Base-by-base conservation (phyloP, 202 grass and related monocot genomes). In the Setaria italica region DNA sequence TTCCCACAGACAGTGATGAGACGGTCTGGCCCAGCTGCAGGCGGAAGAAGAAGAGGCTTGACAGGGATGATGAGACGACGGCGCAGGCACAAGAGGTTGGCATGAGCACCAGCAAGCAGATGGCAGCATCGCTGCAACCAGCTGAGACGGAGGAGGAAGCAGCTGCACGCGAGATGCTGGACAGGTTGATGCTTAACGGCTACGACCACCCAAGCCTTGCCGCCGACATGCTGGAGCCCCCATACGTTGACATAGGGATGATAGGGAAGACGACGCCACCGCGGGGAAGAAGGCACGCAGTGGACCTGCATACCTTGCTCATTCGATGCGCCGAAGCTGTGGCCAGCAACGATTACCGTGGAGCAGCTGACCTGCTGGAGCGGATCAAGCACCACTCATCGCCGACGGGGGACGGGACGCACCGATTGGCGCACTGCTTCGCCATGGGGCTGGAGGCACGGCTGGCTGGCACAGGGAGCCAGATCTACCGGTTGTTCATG, bases 341-440 rank as follows among this genome's bases (percentile, higher is more conserved):
- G 51, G 81, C 92, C 32, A 86, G 57, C 1, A 82, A 86, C 5
- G 88, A 92, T 30, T 74, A 21, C 11, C 73, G 88, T 1, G 85
- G 77, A 51, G 84, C 90, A 30, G 58, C 20, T 6, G 90, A 94
- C 17, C 78, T 90, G 43, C 76, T 97, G 20, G 87, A 56, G 68
- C 90, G 89, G 77, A 92, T 97, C 45, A 89, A 77, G 65, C 69
- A 79, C 29, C 84, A 97, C 69, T 80, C 92, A 2, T 87, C 87
- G 0, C 63, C 45, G 1, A 63, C 34, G 5, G 94, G 94, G 13
- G 88, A 94, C 60, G 86, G 88, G 21, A 89, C 75, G 0, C 86
- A 97, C 74, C 83, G 94, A 68, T 64, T 97, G 70, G 94, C 94
- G 2, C 74, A 89, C 41, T 94, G 74, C 66, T 94, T 97, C 33